A percentile compares a stretch with the other conserved stretches of the same genome.
These are phyloP conservation scores for Monosporozyma siamensis DNA, from an alignment of 805 yeast genomes.

Conservation along the genomic window DNA sequence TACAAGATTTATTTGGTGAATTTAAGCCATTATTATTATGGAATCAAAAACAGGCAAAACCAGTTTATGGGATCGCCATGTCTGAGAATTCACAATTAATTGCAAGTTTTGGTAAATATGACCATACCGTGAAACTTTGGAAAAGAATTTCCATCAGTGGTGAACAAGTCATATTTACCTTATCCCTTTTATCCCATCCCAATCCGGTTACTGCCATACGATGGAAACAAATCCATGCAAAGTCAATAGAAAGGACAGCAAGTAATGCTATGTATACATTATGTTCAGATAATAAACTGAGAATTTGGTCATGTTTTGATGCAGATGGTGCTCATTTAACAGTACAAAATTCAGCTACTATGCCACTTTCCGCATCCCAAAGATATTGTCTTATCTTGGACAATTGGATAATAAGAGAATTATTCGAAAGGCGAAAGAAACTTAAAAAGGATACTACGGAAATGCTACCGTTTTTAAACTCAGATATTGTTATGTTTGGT, in stretches of 20 bases:
- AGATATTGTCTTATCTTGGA: conserved; percentile 36
- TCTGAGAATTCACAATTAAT: conserved; percentile 63
- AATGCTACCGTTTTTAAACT: conserved; percentile 21
- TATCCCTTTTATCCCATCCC: conserved; percentile 60
- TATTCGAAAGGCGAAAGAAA: conserved; percentile 1
- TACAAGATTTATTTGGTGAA: conserved; percentile 37
- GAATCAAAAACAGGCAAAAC: conserved; percentile 46
- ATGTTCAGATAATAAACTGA: conserved; percentile 46
- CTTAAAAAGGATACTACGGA: conserved; percentile 19
- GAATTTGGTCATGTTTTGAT: conserved; percentile 64
- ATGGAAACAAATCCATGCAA: conserved; percentile 37
- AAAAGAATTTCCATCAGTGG: conserved; percentile 59
- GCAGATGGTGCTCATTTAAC: conserved; percentile 43
- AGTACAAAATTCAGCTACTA: conserved; percentile 48
- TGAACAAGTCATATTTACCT: conserved; percentile 54
- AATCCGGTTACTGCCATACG: conserved; percentile 44
- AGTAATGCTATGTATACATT: conserved; percentile 53
- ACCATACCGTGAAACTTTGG: conserved; percentile 70
- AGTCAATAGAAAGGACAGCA: conserved; percentile 14
- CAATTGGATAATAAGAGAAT: conserved; percentile 26
- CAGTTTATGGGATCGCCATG: conserved; percentile 47
- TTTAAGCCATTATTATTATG: conserved; percentile 28
- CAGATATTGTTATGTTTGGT: conserved; percentile 35
- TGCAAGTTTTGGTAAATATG: conserved; percentile 54
- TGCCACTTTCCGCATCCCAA: conserved; percentile 25